Evolutionary conservation across 1,284 basidiomycete genomes (phyloP).

Genomic region (Sphagnurus paluster): DNA sequence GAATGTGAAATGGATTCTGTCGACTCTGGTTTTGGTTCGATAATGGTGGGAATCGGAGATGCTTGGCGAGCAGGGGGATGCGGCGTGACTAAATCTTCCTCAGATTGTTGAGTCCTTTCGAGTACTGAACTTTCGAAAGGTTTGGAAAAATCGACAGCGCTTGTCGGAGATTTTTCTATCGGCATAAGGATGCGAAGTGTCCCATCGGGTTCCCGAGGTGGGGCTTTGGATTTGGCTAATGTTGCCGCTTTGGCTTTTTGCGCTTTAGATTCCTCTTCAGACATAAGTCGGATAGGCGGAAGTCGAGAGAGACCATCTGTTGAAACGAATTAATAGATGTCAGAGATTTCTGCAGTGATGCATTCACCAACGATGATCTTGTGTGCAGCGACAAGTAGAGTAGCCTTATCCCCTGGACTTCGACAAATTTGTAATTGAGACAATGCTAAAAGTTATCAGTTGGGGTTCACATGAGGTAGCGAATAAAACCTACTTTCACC

Average conservation of each 20-base stretch:
- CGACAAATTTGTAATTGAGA: constrained; percentile 66
- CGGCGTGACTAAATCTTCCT: constrained; percentile 11
- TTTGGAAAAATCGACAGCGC: not conserved
- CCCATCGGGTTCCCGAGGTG: constrained; percentile 18
- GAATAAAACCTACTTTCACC: constrained; percentile 64
- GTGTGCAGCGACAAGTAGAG: constrained; percentile 80
- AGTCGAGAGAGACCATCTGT: constrained; percentile 69
- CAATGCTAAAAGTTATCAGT: constrained; percentile 49
- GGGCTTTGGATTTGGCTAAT: constrained; percentile 17
- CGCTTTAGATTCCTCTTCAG: constrained; percentile 50
- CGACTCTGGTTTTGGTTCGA: constrained; percentile 8
- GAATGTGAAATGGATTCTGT: not conserved
- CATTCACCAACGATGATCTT: constrained; percentile 79
- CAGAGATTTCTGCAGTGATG: too few species aligned
- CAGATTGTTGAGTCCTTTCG: not conserved
- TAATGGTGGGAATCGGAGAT: constrained; percentile 14
- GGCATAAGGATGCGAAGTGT: constrained; percentile 17
- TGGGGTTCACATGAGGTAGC: not conserved
- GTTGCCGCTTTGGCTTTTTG: constrained; percentile 27
- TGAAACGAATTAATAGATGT: not conserved
- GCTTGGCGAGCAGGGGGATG: constrained; percentile 2
- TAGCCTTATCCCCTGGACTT: constrained; percentile 78
- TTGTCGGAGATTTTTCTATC: constrained; percentile 7
- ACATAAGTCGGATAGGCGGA: constrained; percentile 64
- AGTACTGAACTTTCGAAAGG: not conserved